Evolutionary conservation across 2,329 filamentous ascomycete genomes (phyloP).

Genomic region (Knufia petricola): DNA sequence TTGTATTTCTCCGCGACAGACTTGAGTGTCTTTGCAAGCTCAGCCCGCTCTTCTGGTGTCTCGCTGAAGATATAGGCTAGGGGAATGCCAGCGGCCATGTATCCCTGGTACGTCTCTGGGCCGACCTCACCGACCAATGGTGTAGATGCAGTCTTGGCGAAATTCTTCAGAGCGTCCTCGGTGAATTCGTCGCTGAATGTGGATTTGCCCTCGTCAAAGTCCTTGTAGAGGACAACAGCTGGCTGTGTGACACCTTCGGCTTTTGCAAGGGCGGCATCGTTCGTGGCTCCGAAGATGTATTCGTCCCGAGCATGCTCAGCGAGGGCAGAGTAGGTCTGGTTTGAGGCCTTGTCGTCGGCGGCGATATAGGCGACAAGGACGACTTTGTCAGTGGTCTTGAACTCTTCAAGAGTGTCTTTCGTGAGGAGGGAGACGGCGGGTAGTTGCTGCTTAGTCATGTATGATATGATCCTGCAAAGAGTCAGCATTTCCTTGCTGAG

Average conservation of each 20-base stretch:
- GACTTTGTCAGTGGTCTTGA: slow-evolving; percentile 97
- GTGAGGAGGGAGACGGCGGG: slow-evolving; percentile 79
- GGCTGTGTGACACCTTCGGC: slow-evolving; percentile 82
- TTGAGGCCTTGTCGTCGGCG: slow-evolving; percentile 69
- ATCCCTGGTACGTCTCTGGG: slow-evolving; percentile 88
- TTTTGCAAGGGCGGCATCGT: slow-evolving; percentile 74
- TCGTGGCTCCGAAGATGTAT: slow-evolving; percentile 85
- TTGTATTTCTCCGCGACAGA: slow-evolving; percentile 83
- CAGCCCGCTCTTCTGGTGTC: slow-evolving; percentile 76
- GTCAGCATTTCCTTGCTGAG: slow-evolving; percentile 20
- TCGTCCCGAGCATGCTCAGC: slow-evolving; percentile 73
- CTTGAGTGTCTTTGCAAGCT: slow-evolving; percentile 68
- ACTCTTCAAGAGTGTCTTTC: slow-evolving; percentile 77
- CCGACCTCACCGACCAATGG: slow-evolving; percentile 92
- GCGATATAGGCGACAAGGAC: slow-evolving; percentile 85
- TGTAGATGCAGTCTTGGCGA: slow-evolving; percentile 74
- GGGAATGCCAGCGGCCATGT: slow-evolving; percentile 87
- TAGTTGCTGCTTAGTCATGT: slow-evolving; percentile 97
- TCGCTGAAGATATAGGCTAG: slow-evolving; percentile 97
- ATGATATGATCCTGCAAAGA: slow-evolving; percentile 52
- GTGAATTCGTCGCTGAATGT: slow-evolving; percentile 75
- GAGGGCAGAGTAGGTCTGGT: slow-evolving; percentile 67
- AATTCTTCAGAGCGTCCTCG: slow-evolving; percentile 66
- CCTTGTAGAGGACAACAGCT: slow-evolving; percentile 88
- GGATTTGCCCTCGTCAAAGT: slow-evolving; percentile 92